These are phyloP conservation scores for Calonectria montana DNA, from an alignment of 2,329 filamentous ascomycete species.

Conservation along the genomic window DNA sequence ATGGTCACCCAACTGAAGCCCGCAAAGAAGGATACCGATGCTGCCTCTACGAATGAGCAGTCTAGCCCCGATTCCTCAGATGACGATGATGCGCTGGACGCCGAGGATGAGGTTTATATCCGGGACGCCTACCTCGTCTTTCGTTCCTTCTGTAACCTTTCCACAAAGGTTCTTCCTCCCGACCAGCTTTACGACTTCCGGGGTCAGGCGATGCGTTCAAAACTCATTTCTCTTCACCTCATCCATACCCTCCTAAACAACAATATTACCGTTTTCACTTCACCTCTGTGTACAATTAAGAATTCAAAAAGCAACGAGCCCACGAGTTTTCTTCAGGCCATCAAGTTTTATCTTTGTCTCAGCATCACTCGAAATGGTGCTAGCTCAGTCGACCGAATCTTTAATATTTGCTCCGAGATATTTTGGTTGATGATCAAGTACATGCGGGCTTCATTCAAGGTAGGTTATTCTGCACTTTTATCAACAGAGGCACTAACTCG, in stretches of 20 bases:
- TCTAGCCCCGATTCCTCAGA: conserved; percentile 68
- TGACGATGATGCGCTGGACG: conserved; percentile 69
- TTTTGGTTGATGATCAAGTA: conserved; percentile 98
- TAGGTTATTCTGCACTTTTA: conserved; percentile 47
- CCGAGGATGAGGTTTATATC: conserved; percentile 95
- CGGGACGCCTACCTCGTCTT: conserved; percentile 98
- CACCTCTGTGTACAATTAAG: conserved; percentile 90
- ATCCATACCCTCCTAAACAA: conserved; percentile 97
- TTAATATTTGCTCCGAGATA: conserved; percentile 95
- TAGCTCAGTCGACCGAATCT: conserved; percentile 90
- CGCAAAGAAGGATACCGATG: conserved; percentile 51
- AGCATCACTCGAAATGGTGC: conserved; percentile 95
- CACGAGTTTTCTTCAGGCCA: conserved; percentile 91
- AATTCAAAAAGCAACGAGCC: conserved; percentile 90
- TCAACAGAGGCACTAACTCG: conserved; percentile 38
- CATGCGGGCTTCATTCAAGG: conserved; percentile 94
- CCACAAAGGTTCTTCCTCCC: conserved; percentile 88
- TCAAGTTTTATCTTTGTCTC: conserved; percentile 96
- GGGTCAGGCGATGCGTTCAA: conserved; percentile 96
- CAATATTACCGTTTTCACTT: conserved; percentile 90
- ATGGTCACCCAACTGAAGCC: conserved; percentile 73
- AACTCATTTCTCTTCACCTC: conserved; percentile 93
- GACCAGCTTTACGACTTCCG: conserved; percentile 94
- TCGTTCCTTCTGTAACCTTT: conserved; percentile 96
- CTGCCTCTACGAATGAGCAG: conserved; percentile 62